Percentiles rank a stretch among this genome's conserved stretches.
phyloP scores from a whole-genome alignment of 371 early-diverging fungal genomes.

The Synchytrium microbalum region DNA sequence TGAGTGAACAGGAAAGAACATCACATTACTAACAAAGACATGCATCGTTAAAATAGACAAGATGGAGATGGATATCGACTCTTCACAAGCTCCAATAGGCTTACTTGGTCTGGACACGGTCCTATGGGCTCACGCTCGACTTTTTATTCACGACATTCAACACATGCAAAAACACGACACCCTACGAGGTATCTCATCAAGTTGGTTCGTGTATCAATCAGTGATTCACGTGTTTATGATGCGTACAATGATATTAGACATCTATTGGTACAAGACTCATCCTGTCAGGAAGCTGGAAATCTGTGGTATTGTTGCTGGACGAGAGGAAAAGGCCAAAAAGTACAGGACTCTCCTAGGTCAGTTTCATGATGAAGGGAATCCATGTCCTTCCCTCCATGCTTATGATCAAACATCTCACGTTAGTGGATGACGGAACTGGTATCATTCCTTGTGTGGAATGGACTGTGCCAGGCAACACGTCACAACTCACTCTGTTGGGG shows the following conservation, averaged over 20 bases:
- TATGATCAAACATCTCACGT: neutral
- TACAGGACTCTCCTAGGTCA: neutral
- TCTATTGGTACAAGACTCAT: conserved; percentile 9
- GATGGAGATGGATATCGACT: neutral
- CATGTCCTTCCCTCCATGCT: neutral
- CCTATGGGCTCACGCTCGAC: neutral
- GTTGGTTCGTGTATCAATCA: too few relatives aligned
- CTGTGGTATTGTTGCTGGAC: conserved; percentile 13
- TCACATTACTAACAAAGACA: too few relatives aligned
- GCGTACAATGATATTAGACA: too few relatives aligned
- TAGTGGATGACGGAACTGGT: conserved; percentile 19
- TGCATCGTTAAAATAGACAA: neutral
- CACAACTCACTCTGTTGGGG: conserved; percentile 7
- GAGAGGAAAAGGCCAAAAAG: conserved; percentile 9
- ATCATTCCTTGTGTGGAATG: conserved; percentile 15
- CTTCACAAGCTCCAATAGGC: neutral
- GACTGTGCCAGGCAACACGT: conserved; percentile 9
- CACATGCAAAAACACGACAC: neutral
- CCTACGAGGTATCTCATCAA: neutral
- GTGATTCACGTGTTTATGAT: too few relatives aligned
- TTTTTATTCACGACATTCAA: neutral
- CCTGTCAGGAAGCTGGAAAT: conserved; percentile 15
- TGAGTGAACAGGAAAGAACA: too few relatives aligned
- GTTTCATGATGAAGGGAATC: neutral
- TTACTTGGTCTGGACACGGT: neutral